Base-by-base conservation (phyloP, 768 basidiomycete species). In the Imleria badia region DNA sequence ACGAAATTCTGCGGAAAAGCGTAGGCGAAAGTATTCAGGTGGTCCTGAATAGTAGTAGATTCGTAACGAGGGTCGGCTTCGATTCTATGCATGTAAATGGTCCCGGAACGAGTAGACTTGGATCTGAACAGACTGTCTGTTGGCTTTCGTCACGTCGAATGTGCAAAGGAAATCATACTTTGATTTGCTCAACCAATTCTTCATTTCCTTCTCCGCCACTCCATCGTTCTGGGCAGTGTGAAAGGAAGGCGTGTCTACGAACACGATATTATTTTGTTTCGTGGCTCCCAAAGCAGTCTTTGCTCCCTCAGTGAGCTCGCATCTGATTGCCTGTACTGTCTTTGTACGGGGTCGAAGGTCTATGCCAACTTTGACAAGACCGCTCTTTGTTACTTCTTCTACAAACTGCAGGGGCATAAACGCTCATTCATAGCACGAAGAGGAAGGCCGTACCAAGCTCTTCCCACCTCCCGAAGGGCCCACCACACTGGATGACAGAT, bases 211-310 rank as follows among this genome's bases (percentile, higher is more conserved):
- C 14, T 56, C 48, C 10, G 51, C 55, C 6, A 7, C 33, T 26
- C 1, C 4, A 22, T 47, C 44, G 26, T 10, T 47, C 38, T 26
- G 17, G 11, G 9, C 15, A 48, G 46, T 35, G 20, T 31, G 33
- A n/a, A 66, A 60, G 22, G 64, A 63, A 15, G 66, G 66, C 0
- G 50, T 67, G 51, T 67, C 60, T 1, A 67, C 59, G 17, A 67
- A 59, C 17, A 67, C 66, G 9, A 65, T 60, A 31, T 42, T 14
- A 1, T 36, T 55, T 23, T 48, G 40, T 5, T 0, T 7, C 11
- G 23, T 10, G 3, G 9, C 22, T 0, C 31, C 5, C 19, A 63
- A 38, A n/a, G 12, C 13, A 3, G 0, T 1, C 33, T 26, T 52
- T 5, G 42, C 63, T 5, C 5, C 22, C 0, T 41, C 46, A 0